A percentile compares a stretch with the other conserved stretches of the same genome.
Evolutionary conservation across 2,329 filamentous ascomycete species (phyloP).

Genomic region (Paecilomyces niveus): DNA sequence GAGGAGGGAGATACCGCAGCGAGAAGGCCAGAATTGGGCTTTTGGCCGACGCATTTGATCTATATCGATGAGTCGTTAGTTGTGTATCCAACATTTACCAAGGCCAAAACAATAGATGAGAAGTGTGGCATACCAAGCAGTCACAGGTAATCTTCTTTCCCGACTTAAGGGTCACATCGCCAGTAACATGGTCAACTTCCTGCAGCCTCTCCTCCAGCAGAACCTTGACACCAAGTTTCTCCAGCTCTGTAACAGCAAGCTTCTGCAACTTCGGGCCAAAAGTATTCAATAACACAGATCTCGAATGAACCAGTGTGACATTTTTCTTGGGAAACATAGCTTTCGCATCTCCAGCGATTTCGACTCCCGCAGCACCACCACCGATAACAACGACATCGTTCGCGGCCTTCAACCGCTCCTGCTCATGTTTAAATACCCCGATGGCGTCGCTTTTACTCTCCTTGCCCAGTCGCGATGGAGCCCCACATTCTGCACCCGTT

Average conservation of each 20-base stretch:
- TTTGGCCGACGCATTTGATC: conserved; percentile 56
- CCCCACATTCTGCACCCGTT: conserved; percentile 44
- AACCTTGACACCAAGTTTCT: conserved; percentile 43
- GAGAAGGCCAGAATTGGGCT: conserved; percentile 48
- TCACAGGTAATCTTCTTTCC: conserved; percentile 44
- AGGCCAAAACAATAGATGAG: neutral
- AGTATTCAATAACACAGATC: conserved; percentile 45
- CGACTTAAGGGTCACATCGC: conserved; percentile 39
- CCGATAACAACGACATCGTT: conserved; percentile 46
- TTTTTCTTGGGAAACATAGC: conserved; percentile 49
- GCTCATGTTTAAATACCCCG: conserved; percentile 39
- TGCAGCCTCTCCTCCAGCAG: conserved; percentile 46
- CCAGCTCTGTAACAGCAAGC: conserved; percentile 34
- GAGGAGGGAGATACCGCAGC: conserved; percentile 35
- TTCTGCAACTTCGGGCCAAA: conserved; percentile 40
- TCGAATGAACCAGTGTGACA: conserved; percentile 53
- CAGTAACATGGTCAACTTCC: conserved; percentile 27
- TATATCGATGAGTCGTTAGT: conserved; percentile 15
- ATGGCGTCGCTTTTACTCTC: conserved; percentile 39
- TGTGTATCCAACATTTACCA: neutral
- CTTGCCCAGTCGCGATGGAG: conserved; percentile 44
- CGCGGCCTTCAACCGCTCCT: conserved; percentile 39
- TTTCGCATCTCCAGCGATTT: conserved; percentile 55
- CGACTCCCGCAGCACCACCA: conserved; percentile 56
- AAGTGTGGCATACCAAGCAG: conserved; percentile 35